Evolutionary conservation across 352 stramenopile species (phyloP).

Genomic region (Blastocystis sp.): DNA sequence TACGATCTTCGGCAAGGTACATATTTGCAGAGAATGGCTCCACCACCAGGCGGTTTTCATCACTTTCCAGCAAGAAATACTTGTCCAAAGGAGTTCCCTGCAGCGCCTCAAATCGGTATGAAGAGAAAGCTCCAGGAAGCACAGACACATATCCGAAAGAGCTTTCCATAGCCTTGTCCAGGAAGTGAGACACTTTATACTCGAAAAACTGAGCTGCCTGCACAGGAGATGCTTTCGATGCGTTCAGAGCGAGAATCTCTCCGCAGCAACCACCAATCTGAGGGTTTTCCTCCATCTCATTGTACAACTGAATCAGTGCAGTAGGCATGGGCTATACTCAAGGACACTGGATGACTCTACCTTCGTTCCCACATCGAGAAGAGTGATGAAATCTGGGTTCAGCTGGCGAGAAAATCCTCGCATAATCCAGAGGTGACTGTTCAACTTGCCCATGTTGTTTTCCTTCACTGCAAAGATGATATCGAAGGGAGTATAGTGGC

Average conservation of each 20-base stretch:
- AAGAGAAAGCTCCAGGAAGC: conserved; percentile 66
- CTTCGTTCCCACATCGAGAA: conserved; percentile 66
- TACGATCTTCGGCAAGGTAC: conserved; percentile 71
- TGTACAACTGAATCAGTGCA: conserved; percentile 58
- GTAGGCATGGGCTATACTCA: conserved; percentile 31
- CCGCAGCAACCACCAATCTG: conserved; percentile 65
- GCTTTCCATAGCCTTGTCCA: conserved; percentile 65
- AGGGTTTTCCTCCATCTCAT: conserved; percentile 64
- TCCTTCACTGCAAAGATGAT: conserved; percentile 61
- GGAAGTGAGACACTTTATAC: conserved; percentile 66
- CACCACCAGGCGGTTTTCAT: conserved; percentile 63
- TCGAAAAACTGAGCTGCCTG: conserved; percentile 65
- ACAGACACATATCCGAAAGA: conserved; percentile 66
- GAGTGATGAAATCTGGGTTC: conserved; percentile 64
- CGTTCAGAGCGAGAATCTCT: conserved; percentile 63
- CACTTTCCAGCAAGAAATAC: conserved; percentile 65
- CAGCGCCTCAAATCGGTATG: conserved; percentile 64
- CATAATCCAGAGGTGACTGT: conserved; percentile 65
- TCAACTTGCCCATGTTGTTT: conserved; percentile 66
- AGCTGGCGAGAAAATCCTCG: conserved; percentile 64
- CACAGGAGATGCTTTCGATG: conserved; percentile 58
- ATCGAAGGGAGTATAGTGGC: conserved; percentile 55
- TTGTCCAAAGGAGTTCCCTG: conserved; percentile 63
- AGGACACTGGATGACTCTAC: not conserved
- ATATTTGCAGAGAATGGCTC: conserved; percentile 71